Conservation (phyloP, 2,329 filamentous ascomycete genomes). For the Aureobasidium vineae region DNA sequence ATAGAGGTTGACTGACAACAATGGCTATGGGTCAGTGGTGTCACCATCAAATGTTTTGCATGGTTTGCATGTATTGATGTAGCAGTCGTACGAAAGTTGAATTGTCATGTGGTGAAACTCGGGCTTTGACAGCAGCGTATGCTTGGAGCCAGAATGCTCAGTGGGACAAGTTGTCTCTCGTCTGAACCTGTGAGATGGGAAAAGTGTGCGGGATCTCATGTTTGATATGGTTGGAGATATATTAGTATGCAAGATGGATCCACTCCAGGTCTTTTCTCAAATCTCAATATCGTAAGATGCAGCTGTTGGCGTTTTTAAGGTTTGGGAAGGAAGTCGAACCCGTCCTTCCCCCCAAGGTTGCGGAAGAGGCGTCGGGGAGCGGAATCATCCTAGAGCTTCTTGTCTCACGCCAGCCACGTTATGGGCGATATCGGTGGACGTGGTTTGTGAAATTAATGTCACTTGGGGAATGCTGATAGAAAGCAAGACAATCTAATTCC, state of each 20-base stretch:
- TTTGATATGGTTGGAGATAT: slow-evolving; percentile 8
- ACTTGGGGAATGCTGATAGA: not conserved
- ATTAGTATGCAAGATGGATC: not conserved
- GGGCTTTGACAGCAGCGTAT: slow-evolving; percentile 7
- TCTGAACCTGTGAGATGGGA: not conserved
- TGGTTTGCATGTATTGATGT: slow-evolving; percentile 14
- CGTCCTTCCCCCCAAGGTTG: slow-evolving; percentile 5
- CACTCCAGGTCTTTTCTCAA: not conserved
- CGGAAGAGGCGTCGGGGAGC: slow-evolving; percentile 16
- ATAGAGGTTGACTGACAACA: not conserved
- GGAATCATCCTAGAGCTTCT: slow-evolving; percentile 7
- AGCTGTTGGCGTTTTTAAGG: slow-evolving; percentile 13
- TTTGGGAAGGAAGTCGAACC: not conserved
- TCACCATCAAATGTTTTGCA: slow-evolving; percentile 5
- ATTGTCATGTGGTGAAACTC: slow-evolving; percentile 25
- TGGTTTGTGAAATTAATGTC: not conserved
- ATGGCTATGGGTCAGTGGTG: not conserved
- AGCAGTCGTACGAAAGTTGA: slow-evolving; percentile 20
- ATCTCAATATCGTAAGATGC: not conserved
- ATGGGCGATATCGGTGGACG: slow-evolving; percentile 2
- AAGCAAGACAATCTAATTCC: slow-evolving; percentile 8
- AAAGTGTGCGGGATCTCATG: not conserved
- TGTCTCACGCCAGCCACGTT: not conserved
- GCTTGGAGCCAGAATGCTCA: not conserved
- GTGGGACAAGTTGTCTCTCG: not conserved